These are phyloP conservation scores for Dacryopinax spathularia DNA, from an alignment of 768 basidiomycete species.

Conservation along the genomic window DNA sequence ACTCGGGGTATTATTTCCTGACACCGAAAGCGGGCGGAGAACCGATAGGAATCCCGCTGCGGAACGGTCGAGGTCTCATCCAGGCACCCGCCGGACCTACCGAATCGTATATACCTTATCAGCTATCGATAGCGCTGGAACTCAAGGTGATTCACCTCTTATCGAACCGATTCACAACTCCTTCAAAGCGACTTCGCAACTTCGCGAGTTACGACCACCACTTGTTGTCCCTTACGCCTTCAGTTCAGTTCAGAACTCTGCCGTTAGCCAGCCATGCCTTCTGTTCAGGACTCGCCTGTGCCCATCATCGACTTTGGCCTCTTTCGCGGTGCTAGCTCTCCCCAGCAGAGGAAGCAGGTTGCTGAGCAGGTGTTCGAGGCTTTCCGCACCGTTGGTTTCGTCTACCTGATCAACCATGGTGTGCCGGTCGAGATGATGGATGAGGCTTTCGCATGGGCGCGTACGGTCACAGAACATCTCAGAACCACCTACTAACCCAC, in stretches of 20 bases:
- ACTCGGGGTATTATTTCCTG: too few species aligned
- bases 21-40: not conserved
- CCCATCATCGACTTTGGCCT: slow-evolving; percentile 1
- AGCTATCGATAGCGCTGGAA: too few species aligned
- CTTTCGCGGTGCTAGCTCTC: not conserved
- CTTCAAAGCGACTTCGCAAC: too few species aligned
- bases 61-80: too few species aligned
- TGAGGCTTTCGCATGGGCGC: slow-evolving; percentile 2
- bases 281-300: not conserved
- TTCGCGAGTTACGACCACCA: too few species aligned
- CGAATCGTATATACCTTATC: not conserved
- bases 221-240: not conserved
- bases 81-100: too few species aligned
- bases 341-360: not conserved
- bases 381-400: slow-evolving; percentile 29
- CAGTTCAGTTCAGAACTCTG: too few species aligned
- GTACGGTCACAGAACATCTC: not conserved
- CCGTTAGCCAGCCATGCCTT: not conserved
- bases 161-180: too few species aligned
- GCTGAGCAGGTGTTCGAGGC: slow-evolving; percentile 7
- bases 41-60: too few species aligned
- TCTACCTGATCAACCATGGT: slow-evolving; percentile 34
- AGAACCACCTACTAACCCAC: not conserved
- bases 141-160: not conserved
- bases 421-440: slow-evolving; percentile 24